Conservation (phyloP, 2,329 filamentous ascomycete genomes). For the Fusarium virguliforme region DNA sequence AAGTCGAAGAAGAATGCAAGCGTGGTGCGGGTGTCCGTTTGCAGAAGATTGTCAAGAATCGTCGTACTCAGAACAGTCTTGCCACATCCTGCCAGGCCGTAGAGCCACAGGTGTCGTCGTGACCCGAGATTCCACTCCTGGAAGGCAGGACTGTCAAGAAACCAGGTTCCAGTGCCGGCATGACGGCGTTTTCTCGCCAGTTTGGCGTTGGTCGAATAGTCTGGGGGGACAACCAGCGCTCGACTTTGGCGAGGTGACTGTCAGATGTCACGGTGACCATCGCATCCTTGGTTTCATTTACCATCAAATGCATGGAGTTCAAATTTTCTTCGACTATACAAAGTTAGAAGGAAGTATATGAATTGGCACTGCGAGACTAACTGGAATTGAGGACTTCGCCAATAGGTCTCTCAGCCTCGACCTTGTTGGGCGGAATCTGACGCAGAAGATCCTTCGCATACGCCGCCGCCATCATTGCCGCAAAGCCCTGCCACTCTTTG, state of each 20-base stretch:
- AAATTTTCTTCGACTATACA: neutral
- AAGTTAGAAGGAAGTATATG: neutral
- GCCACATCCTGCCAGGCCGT: slow-evolving; percentile 39
- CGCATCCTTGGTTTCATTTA: neutral
- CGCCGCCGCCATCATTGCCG: slow-evolving; percentile 53
- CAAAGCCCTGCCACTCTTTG: slow-evolving; percentile 56
- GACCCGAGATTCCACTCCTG: slow-evolving; percentile 33
- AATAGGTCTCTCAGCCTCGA: slow-evolving; percentile 13
- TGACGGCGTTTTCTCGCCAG: slow-evolving; percentile 29
- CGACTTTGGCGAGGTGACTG: neutral
- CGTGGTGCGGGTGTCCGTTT: neutral
- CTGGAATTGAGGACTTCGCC: slow-evolving; percentile 19
- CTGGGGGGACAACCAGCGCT: slow-evolving; percentile 36
- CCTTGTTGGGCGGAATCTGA: slow-evolving; percentile 25
- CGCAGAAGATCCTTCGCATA: slow-evolving; percentile 45
- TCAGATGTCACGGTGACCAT: neutral
- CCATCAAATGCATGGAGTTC: neutral
- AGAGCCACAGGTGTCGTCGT: slow-evolving; percentile 42
- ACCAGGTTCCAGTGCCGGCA: slow-evolving; percentile 30
- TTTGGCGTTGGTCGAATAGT: slow-evolving; percentile 26
- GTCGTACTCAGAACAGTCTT: slow-evolving; percentile 42
- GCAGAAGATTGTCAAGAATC: slow-evolving; percentile 32
- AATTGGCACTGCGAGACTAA: slow-evolving; percentile 7
- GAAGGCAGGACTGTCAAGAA: slow-evolving; percentile 27
- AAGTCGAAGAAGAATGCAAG: slow-evolving; percentile 48